These are phyloP conservation scores for Cnidoscolus chayamansa DNA, from an alignment of 441 rosid species.

Conservation along the genomic window DNA sequence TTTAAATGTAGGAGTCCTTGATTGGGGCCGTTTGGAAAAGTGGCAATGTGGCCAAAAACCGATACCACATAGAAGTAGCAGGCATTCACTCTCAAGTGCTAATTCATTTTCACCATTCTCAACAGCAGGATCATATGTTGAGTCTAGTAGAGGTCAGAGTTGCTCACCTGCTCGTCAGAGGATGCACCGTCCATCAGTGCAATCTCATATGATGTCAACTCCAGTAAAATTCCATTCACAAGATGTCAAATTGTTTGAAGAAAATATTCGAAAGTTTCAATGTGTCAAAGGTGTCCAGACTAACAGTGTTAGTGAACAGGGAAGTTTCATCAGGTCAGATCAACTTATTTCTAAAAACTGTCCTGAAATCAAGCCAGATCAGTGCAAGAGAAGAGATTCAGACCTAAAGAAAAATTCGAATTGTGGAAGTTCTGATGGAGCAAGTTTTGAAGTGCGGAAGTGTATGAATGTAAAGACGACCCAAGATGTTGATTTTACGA, in stretches of 20 bases:
- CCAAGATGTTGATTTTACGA: constrained; percentile 36
- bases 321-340: constrained; percentile 29
- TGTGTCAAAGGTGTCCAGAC: constrained; percentile 28
- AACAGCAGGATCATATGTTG: constrained; percentile 50
- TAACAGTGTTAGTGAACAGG: constrained; percentile 24
- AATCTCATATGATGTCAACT: constrained; percentile 51
- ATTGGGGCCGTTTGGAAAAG: constrained; percentile 81
- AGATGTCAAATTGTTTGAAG: constrained; percentile 32
- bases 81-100: constrained; percentile 54
- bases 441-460: constrained; percentile 35
- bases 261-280: constrained; percentile 30
- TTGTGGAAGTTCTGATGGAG: constrained; percentile 32
- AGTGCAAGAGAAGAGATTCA: constrained; percentile 35
- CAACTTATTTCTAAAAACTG: constrained; percentile 31
- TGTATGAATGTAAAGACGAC: constrained; percentile 31
- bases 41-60: constrained; percentile 65
- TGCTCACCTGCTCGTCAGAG: constrained; percentile 45
- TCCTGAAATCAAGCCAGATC: constrained; percentile 32
- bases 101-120: constrained; percentile 39
- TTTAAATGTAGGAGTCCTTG: constrained; percentile 86
- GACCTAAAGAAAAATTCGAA: constrained; percentile 31
- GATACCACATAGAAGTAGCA: constrained; percentile 35
- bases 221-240: constrained; percentile 31
- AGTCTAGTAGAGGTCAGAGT: constrained; percentile 47
- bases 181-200: constrained; percentile 45